Base-by-base conservation (phyloP, 805 yeast species). In the Ogataea pignaliae region DNA sequence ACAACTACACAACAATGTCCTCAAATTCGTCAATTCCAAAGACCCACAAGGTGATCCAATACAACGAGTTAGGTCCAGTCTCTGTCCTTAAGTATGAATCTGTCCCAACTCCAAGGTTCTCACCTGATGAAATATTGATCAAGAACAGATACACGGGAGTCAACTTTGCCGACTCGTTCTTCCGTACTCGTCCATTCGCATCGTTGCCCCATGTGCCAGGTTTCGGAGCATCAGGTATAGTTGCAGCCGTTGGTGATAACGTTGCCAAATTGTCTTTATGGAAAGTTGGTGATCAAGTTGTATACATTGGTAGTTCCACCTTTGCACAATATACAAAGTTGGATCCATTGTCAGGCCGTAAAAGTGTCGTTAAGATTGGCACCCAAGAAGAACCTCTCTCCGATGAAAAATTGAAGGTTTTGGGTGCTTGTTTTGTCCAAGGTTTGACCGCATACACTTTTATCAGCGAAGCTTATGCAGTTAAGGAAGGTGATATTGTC, bases 381-480 rank as follows among this genome's bases (percentile, higher is more conserved):
- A 64, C 59, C 0, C 68, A 68, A 34, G 45, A 71, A 7, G 48
- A 72, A 12, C 26, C 26, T 7, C 7, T 21, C 7, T 21, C 26
- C 26, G 85, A 79, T 34, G 80, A 75, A 17, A 59, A 69, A 15
- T 57, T 80, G 53, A 71, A 81, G 57, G 32, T 67, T 16, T 81
- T 75, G 54, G 90, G 85, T 12, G 87, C 83, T 3, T 57, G 78
- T 2, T 56, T 81, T 37, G 52, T 86, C 29, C 91, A 86, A 63
- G 93, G 88, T 1, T 68, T 89, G 49, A 90, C 97, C 7, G 93
- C 91, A 2, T 63, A 85, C 54, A 76, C 91, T 1, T 79, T 90
- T 46, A 66, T 79, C 39, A 66, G 71, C 31, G 89, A 85, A 49
- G 77, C 93, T 2, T 79, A 85, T 57, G 56, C 71, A 1, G 85